These are phyloP conservation scores for Mercurialis annua DNA, from an alignment of 345 rosid species.

Conservation along the genomic window DNA sequence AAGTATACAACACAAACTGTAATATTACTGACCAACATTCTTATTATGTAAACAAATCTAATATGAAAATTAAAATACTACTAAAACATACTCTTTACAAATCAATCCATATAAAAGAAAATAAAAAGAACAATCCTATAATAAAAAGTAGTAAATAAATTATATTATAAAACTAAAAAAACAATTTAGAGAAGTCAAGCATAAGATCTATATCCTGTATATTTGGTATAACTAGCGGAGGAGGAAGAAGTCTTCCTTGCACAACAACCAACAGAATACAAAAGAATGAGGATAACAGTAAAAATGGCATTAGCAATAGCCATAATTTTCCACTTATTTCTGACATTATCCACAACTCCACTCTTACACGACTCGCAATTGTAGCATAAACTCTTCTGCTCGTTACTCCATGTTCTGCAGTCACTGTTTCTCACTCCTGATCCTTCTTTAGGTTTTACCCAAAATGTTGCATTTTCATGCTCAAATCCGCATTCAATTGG, in stretches of 20 bases:
- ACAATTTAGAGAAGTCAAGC: not conserved
- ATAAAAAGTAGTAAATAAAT: too few relatives aligned
- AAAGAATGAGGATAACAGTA: not conserved
- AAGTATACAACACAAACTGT: too few relatives aligned
- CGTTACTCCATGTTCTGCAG: constrained; percentile 26
- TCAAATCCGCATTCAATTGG: constrained; percentile 22
- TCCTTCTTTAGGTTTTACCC: constrained; percentile 10
- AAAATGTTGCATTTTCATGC: constrained; percentile 10
- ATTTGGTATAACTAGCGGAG: not conserved
- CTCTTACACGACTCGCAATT: constrained; percentile 25
- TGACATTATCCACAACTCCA: constrained; percentile 1
- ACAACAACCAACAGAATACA: constrained; percentile 27
- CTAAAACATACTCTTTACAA: too few relatives aligned
- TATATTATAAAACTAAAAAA: not conserved
- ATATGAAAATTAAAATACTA: too few relatives aligned
- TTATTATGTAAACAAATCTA: too few relatives aligned
- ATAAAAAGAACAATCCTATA: too few relatives aligned
- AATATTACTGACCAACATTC: too few relatives aligned
- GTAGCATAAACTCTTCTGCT: constrained; percentile 17
- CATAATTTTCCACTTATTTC: constrained; percentile 10
- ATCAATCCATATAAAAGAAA: too few relatives aligned
- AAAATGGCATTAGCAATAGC: constrained; percentile 3
- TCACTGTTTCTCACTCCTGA: constrained; percentile 1
- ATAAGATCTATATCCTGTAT: constrained; percentile 7
- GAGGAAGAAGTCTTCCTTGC: constrained; percentile 17